Conservation (phyloP, 768 basidiomycete species). For the Tulasnella sp. region DNA sequence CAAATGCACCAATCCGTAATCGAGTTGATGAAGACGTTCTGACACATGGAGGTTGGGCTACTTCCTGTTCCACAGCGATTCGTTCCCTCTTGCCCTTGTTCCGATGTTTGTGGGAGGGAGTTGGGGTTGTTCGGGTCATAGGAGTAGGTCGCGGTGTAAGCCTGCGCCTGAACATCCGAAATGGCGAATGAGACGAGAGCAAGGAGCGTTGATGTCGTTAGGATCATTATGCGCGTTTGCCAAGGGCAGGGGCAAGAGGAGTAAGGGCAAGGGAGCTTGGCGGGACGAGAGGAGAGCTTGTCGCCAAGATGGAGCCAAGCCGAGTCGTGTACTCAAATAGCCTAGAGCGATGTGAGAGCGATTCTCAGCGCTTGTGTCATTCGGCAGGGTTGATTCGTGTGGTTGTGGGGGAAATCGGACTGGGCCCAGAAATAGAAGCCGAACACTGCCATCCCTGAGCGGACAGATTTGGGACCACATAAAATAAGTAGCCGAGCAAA, state of each 20-base stretch:
- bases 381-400: background rate
- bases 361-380: background rate
- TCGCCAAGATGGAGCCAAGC: background rate
- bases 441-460: background rate
- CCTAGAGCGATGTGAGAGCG: background rate
- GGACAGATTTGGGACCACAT: background rate
- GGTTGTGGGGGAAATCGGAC: background rate
- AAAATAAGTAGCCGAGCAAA: background rate
- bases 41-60: slow-evolving; percentile 60
- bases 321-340: background rate
- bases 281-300: background rate
- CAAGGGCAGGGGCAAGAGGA: background rate
- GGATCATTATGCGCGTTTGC: background rate
- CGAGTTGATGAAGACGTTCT: slow-evolving; percentile 48
- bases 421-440: background rate
- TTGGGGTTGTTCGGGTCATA: slow-evolving; percentile 24
- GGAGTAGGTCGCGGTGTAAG: slow-evolving; percentile 12
- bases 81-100: slow-evolving; percentile 24
- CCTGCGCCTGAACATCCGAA: background rate
- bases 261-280: background rate
- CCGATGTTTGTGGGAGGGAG: slow-evolving; percentile 21
- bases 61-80: slow-evolving; percentile 50
- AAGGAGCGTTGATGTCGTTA: background rate
- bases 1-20: slow-evolving; percentile 54
- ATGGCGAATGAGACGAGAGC: background rate